phyloP scores from a whole-genome alignment of 176 grass and related monocot genomes.

The Triticum timopheevii region DNA sequence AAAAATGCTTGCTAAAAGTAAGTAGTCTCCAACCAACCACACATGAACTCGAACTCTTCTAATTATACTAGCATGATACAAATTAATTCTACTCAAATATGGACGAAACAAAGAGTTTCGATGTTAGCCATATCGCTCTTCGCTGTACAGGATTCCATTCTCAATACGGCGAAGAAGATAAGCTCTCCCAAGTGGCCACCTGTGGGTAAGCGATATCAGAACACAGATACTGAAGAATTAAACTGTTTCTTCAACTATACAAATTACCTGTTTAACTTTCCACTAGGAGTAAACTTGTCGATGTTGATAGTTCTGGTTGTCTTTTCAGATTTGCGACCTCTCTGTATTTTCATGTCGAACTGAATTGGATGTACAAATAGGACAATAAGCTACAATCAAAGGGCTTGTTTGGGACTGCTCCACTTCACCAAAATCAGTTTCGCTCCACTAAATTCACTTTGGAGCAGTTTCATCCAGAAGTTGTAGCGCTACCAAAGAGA shows the following conservation, averaged over 20 bases:
- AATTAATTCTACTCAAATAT: too few species aligned
- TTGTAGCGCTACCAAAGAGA: too few species aligned
- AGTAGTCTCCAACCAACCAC: too few species aligned
- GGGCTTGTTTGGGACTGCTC: too few species aligned
- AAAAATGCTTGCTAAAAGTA: too few species aligned
- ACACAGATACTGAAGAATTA: not conserved
- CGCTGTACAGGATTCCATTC: not conserved
- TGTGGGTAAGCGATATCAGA: not conserved
- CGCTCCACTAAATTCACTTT: too few species aligned
- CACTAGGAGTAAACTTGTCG: constrained; percentile 10
- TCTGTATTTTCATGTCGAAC: not conserved
- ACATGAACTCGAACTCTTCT: too few species aligned
- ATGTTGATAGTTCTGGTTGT: constrained; percentile 1
- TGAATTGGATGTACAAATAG: not conserved
- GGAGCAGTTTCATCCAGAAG: too few species aligned
- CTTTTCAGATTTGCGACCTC: not conserved
- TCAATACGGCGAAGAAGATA: not conserved
- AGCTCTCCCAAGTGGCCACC: not conserved
- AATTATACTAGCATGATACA: too few species aligned
- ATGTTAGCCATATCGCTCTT: not conserved
- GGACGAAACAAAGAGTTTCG: not conserved
- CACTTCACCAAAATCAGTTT: too few species aligned
- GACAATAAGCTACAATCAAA: not conserved
- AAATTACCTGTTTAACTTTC: constrained; percentile 10
- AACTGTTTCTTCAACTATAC: not conserved